A percentile compares a stretch with the other conserved stretches of the same genome.
Evolutionary conservation across 228 moss, liverwort and hornwort genomes (phyloP).

Genomic region (Sphagnum magellanicum): DNA sequence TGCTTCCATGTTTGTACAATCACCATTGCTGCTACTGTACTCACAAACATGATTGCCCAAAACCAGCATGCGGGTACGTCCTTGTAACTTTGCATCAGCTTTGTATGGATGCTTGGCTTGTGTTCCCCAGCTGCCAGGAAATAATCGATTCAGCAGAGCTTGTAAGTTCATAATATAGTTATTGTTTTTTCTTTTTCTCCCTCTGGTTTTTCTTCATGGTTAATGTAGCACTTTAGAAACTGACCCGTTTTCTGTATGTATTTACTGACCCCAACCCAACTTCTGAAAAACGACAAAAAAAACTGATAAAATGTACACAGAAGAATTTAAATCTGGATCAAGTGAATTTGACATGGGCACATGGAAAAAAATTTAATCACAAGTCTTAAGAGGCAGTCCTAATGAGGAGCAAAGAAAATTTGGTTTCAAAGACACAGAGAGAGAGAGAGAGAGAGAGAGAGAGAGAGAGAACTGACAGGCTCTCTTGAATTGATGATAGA

Average conservation of each 20-base stretch:
- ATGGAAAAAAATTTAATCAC: neutral
- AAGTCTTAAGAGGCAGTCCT: neutral
- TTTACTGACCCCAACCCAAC: too few relatives aligned
- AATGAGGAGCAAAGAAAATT: neutral
- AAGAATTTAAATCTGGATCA: neutral
- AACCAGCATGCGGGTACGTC: conserved; percentile 73
- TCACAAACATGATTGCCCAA: conserved; percentile 43
- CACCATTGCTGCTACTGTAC: conserved; percentile 22
- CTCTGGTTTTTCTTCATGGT: too few relatives aligned
- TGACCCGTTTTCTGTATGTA: too few relatives aligned
- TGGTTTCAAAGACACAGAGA: neutral
- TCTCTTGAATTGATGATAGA: conserved; percentile 41
- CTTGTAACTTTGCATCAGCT: conserved; percentile 53
- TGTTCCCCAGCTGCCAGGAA: conserved; percentile 36
- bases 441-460: neutral
- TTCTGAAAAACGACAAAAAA: neutral
- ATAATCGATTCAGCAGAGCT: neutral
- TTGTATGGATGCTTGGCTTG: conserved; percentile 56
- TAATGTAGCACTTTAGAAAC: too few relatives aligned
- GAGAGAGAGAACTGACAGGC: conserved; percentile 15
- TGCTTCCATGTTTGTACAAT: conserved; percentile 43
- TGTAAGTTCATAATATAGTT: neutral
- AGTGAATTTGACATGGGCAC: neutral
- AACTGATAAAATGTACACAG: neutral
- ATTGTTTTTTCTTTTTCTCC: too few relatives aligned